A percentile compares a stretch with the other conserved stretches of the same genome.
Evolutionary conservation across 108 stramenopile genomes (phyloP).

Genomic region (Conticribra weissflogii): DNA sequence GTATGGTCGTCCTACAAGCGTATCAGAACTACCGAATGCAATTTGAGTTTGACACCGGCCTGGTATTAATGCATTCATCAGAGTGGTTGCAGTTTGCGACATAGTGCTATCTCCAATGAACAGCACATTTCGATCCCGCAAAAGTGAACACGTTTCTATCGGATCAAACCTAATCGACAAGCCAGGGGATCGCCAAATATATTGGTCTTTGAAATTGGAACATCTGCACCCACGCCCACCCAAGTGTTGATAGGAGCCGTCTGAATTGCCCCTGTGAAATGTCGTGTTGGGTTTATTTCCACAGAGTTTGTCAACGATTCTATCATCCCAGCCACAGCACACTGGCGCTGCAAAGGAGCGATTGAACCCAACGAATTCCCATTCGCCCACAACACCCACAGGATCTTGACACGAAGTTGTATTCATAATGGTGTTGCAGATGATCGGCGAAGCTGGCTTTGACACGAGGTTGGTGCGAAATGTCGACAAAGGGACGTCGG

Average conservation of each 20-base stretch:
- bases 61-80: constrained; percentile 14
- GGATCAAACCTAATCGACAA: background rate
- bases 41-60: constrained; percentile 22
- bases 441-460: too few relatives aligned
- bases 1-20: background rate
- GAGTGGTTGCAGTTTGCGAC: constrained; percentile 8
- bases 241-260: background rate
- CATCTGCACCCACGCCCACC: constrained; percentile 5
- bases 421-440: too few relatives aligned
- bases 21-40: background rate
- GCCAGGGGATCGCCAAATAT: background rate
- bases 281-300: background rate
- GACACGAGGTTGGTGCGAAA: too few relatives aligned
- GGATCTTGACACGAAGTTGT: too few relatives aligned
- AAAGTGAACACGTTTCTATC: background rate
- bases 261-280: background rate
- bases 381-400: too few relatives aligned
- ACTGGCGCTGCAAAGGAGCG: constrained; percentile 8
- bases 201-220: background rate
- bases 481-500: too few relatives aligned
- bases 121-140: constrained; percentile 7
- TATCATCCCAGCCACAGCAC: constrained; percentile 2
- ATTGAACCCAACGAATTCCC: too few relatives aligned
- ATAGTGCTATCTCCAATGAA: constrained; percentile 27
- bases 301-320: background rate